Evolutionary conservation across 2,329 filamentous ascomycete genomes (phyloP).

Genomic region (Microascus cirrosus): DNA sequence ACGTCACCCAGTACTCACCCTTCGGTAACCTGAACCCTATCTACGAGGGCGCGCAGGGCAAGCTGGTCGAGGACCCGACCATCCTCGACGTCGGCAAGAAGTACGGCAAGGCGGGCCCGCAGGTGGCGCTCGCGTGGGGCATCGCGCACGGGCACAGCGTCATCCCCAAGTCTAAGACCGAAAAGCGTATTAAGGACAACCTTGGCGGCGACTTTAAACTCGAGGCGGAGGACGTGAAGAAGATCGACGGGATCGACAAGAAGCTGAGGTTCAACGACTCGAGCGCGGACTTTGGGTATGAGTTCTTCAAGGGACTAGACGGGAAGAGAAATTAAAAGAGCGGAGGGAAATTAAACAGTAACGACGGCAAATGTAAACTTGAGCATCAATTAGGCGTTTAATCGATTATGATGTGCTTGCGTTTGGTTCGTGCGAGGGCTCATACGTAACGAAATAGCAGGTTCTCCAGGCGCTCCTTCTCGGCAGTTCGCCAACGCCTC

Average conservation of each 20-base stretch:
- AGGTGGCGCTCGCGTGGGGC: conserved; percentile 72
- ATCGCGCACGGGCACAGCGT: conserved; percentile 71
- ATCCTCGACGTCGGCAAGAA: conserved; percentile 50
- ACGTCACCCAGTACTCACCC: conserved; percentile 64
- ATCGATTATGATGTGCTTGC: too few species aligned
- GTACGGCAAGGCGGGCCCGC: conserved; percentile 60
- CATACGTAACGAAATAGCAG: too few species aligned
- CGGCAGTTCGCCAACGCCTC: too few species aligned
- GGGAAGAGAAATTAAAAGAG: conserved; percentile 21
- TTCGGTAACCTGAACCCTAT: conserved; percentile 61
- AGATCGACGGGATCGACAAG: conserved; percentile 56
- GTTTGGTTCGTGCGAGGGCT: too few species aligned
- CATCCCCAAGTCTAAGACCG: conserved; percentile 74
- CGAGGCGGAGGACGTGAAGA: conserved; percentile 58
- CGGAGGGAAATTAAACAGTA: not conserved
- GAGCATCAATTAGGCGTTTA: too few species aligned
- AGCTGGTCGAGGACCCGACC: conserved; percentile 54
- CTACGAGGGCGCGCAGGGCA: conserved; percentile 20
- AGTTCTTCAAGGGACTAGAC: conserved; percentile 78
- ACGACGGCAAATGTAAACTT: too few species aligned
- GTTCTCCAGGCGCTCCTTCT: too few species aligned
- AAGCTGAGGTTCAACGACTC: conserved; percentile 78
- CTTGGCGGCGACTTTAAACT: conserved; percentile 64
- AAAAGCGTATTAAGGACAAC: conserved; percentile 64
- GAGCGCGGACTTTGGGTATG: conserved; percentile 60